These are phyloP conservation scores for Sordariomycetes sp. DNA, from an alignment of 2,329 filamentous ascomycete species.

Conservation along the genomic window DNA sequence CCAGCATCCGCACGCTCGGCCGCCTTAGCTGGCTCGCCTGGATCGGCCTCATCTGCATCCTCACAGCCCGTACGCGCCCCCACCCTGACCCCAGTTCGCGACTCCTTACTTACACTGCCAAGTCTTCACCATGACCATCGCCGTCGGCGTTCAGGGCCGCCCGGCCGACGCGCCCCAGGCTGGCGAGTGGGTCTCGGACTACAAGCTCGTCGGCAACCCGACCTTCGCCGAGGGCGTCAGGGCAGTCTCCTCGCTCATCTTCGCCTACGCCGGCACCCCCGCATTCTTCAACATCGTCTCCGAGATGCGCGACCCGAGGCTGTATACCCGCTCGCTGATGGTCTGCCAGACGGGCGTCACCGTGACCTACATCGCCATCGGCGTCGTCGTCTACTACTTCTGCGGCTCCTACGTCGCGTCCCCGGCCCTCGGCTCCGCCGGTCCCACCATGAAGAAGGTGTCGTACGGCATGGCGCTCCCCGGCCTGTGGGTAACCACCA, in stretches of 20 bases:
- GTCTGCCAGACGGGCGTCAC: constrained; percentile 14
- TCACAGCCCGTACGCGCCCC: constrained; percentile 12
- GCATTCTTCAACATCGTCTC: constrained; percentile 18
- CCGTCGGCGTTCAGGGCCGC: neutral
- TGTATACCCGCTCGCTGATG: constrained; percentile 14
- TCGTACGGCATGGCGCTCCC: constrained; percentile 17
- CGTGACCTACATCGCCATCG: constrained; percentile 18
- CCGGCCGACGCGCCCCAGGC: neutral
- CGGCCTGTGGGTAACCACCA: constrained; percentile 14
- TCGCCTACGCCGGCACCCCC: constrained; percentile 20
- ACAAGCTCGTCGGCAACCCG: constrained; percentile 14
- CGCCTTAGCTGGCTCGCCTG: constrained; percentile 19
- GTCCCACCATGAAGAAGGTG: neutral
- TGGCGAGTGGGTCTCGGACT: neutral
- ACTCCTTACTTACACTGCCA: neutral
- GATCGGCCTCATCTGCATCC: constrained; percentile 15
- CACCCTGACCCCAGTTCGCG: constrained; percentile 3
- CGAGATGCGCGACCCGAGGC: constrained; percentile 18
- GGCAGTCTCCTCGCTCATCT: constrained; percentile 18
- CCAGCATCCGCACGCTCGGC: constrained; percentile 17
- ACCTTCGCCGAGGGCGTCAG: constrained; percentile 14
- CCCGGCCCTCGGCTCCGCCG: constrained; percentile 19
- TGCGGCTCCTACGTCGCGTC: constrained; percentile 31
- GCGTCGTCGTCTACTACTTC: constrained; percentile 27
- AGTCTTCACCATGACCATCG: neutral